Percentiles rank a stretch among this genome's conserved stretches.
Conservation (phyloP, 805 yeast genomes). For the Wickerhamomyces chaumierensis region DNA sequence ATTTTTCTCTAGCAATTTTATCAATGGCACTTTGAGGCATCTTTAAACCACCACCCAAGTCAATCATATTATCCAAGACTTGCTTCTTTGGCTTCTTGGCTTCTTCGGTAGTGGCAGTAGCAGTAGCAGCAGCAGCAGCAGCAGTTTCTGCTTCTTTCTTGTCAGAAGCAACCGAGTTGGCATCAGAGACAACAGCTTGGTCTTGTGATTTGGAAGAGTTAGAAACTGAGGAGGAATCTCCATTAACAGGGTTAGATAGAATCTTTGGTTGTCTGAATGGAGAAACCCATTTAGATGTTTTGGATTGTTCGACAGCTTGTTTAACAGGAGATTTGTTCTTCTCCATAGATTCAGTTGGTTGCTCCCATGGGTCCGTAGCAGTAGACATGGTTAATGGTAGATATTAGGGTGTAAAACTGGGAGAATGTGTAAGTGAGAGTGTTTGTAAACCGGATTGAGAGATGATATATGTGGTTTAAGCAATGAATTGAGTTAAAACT, state of each 20-base stretch:
- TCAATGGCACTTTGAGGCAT: conserved; percentile 16
- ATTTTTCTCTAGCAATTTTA: conserved; percentile 16
- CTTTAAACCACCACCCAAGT: conserved; percentile 20
- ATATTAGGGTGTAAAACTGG: too few relatives aligned
- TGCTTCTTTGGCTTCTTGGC: conserved; percentile 5
- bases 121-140: conserved; percentile 1
- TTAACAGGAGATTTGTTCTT: background rate
- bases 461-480: too few relatives aligned
- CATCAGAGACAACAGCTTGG: too few relatives aligned
- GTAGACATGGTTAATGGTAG: too few relatives aligned
- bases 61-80: conserved; percentile 14
- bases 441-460: too few relatives aligned
- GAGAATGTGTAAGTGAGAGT: too few relatives aligned
- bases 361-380: too few relatives aligned
- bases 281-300: conserved; percentile 16
- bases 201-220: background rate
- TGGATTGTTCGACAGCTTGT: background rate
- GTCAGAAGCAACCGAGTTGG: too few relatives aligned
- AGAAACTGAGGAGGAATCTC: too few relatives aligned
- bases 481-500: too few relatives aligned
- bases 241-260: too few relatives aligned
- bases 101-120: conserved; percentile 1
- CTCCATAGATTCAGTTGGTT: background rate
- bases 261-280: conserved; percentile 16
- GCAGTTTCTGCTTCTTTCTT: conserved; percentile 2